Evolutionary conservation across 2,329 filamentous ascomycete species (phyloP).

Genomic region (Fusarium devonianum): DNA sequence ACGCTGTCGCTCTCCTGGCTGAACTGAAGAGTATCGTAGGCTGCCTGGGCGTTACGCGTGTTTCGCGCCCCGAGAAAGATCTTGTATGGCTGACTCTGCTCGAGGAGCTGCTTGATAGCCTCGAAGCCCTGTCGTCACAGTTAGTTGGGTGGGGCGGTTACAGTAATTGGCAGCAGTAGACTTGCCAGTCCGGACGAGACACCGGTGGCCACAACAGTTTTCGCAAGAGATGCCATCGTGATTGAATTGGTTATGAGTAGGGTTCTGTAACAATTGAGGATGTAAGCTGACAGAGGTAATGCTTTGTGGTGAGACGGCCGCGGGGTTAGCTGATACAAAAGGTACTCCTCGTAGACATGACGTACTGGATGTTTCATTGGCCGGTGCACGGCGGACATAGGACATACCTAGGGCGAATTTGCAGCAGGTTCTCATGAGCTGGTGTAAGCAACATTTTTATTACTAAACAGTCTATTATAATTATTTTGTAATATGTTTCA

Average conservation of each 20-base stretch:
- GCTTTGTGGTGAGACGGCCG: slow-evolving; percentile 6
- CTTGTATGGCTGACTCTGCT: slow-evolving; percentile 53
- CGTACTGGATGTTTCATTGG: slow-evolving; percentile 13
- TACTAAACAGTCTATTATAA: too few species aligned
- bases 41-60: slow-evolving; percentile 49
- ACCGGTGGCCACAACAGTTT: slow-evolving; percentile 60
- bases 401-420: neutral
- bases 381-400: slow-evolving; percentile 9
- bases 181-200: slow-evolving; percentile 58
- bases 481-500: too few species aligned
- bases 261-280: neutral
- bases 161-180: too few species aligned
- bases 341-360: slow-evolving; percentile 12
- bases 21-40: slow-evolving; percentile 52
- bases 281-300: neutral
- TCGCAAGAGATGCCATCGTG: slow-evolving; percentile 50
- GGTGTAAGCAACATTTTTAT: slow-evolving; percentile 4
- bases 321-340: slow-evolving; percentile 36
- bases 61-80: slow-evolving; percentile 61
- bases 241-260: neutral
- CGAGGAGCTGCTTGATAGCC: slow-evolving; percentile 59
- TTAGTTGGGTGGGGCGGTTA: too few species aligned
- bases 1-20: slow-evolving; percentile 51
- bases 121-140: slow-evolving; percentile 55
- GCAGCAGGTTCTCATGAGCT: neutral